A percentile compares a stretch with the other conserved stretches of the same genome.
These are phyloP conservation scores for Hymenochaete sp. DNA, from an alignment of 1,284 basidiomycete species.

Conservation along the genomic window DNA sequence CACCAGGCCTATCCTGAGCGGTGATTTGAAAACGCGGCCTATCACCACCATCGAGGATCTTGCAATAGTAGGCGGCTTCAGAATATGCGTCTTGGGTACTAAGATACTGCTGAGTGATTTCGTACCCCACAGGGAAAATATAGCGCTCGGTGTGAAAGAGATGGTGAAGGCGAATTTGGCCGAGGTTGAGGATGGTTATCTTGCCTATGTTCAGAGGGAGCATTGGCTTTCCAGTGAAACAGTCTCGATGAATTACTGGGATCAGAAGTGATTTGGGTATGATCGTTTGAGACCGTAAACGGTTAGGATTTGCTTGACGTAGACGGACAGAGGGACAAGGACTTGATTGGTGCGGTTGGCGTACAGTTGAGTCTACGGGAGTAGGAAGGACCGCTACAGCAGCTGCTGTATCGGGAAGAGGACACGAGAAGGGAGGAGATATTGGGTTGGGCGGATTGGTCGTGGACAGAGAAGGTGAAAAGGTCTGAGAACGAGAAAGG, in stretches of 20 bases:
- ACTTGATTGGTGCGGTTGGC: too few relatives aligned
- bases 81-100: conserved; percentile 57
- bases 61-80: conserved; percentile 70
- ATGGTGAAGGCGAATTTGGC: conserved; percentile 67
- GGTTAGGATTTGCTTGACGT: conserved; percentile 53
- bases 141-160: conserved; percentile 79
- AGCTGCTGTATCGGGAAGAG: neutral
- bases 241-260: conserved; percentile 65
- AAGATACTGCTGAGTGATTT: conserved; percentile 69
- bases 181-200: conserved; percentile 67
- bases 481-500: neutral
- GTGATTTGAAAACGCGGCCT: conserved; percentile 76
- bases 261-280: conserved; percentile 65
- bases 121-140: conserved; percentile 78
- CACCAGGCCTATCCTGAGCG: conserved; percentile 55
- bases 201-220: conserved; percentile 72
- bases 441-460: neutral
- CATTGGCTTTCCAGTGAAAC: conserved; percentile 48
- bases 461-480: conserved; percentile 1
- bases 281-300: conserved; percentile 69
- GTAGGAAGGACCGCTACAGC: neutral
- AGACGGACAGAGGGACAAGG: conserved; percentile 34
- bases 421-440: neutral
- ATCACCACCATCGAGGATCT: conserved; percentile 73
- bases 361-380: neutral